Conservation (phyloP, 140 eudicot genomes). For the Bidens hawaiensis region DNA sequence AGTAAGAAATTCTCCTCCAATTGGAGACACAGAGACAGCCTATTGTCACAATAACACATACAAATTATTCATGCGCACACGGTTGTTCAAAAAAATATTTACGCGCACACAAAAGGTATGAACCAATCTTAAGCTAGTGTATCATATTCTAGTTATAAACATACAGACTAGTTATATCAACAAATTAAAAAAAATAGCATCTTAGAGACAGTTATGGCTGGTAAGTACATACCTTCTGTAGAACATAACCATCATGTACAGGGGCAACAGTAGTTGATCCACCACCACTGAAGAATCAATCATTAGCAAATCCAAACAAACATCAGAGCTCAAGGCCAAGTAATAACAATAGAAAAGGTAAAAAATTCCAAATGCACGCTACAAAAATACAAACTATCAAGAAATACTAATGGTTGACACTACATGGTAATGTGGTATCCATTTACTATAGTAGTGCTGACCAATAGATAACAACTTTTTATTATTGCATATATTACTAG, state of each 20-base stretch:
- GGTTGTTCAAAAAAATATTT: too few relatives aligned
- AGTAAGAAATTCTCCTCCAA: constrained; percentile 93
- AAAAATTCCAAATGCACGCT: constrained; percentile 6
- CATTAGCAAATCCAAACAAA: constrained; percentile 4
- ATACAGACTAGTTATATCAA: constrained; percentile 4
- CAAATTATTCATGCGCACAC: too few relatives aligned
- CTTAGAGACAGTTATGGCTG: background rate
- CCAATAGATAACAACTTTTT: background rate
- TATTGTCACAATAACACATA: constrained; percentile 28
- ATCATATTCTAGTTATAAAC: background rate
- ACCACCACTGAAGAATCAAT: constrained; percentile 70
- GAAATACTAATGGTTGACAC: too few relatives aligned
- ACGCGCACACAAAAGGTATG: background rate
- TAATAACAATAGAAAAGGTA: background rate
- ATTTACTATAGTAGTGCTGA: background rate
- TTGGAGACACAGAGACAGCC: constrained; percentile 88
- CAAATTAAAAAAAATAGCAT: constrained; percentile 9
- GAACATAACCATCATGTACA: constrained; percentile 98
- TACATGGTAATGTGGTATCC: background rate
- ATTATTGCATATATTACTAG: background rate
- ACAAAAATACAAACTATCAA: too few relatives aligned
- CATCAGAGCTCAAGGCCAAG: constrained; percentile 12
- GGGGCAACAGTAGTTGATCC: constrained; percentile 98
- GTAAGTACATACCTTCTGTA: constrained; percentile 72
- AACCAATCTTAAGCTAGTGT: background rate